Evolutionary conservation across 208 protist genomes (phyloP), one percentile per base, ranked within the genome.

Genomic region (Vickermania spadyakhi): DNA sequence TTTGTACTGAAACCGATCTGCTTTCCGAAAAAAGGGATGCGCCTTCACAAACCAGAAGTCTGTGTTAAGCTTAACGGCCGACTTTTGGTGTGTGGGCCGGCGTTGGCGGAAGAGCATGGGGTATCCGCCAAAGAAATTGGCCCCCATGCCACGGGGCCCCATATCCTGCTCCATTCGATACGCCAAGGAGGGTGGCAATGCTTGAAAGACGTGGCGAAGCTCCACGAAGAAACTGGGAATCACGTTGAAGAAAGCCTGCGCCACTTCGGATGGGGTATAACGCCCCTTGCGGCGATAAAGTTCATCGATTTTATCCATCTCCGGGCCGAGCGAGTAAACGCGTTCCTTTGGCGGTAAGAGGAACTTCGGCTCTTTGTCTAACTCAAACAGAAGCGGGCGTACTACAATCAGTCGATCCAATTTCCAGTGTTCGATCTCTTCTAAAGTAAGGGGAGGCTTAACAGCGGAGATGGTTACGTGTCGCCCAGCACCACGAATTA

Each of bases 161-260:
- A 81, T 55, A 36, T 58, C 29, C 2, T 58, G 14, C 13, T 91
- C 70, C 5, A 91, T 62, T 2, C 22, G 29, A 30, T 68, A 57
- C 4, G 72, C 4, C 0, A 91, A 36, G n/a, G 77, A 58, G 0
- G 73, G 69, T 2, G 84, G 75, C 25, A 92, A 31, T 0, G 53
- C 49, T 3, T 62, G 52, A 14, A 89, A 57, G 7, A 91, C 69
- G 42, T 81, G 63, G 0, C 81, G 72, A 4, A 61, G 63, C 31
- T 94, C 84, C 7, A 94, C 84, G 52, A 73, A 82, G 68, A 83
- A 94, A 5, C 84, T 91, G 0, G 88, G 88, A 0, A 79, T 75
- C 13, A 84, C 70, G 18, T 66, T 67, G 25, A 94, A 70, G 62
- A 94, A 76, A 1, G 71, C 84, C 26, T 88, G 70, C 4, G 84